Evolutionary conservation across 371 early-diverging fungal genomes (phyloP).

Genomic region (Syncephalastrum racemosum): DNA sequence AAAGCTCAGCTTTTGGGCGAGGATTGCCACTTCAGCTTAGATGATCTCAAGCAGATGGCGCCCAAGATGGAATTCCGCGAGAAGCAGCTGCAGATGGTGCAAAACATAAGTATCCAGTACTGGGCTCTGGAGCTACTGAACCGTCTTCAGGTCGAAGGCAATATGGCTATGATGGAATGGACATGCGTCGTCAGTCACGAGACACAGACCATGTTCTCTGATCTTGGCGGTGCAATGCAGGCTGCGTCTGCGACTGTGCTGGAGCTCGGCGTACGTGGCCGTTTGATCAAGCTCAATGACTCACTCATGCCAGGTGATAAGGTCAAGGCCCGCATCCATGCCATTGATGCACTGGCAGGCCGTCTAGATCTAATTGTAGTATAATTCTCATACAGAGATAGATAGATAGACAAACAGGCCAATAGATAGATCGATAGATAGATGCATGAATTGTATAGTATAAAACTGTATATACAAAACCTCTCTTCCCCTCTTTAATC

Average conservation of each 20-base stretch:
- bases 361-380: constrained; percentile 24
- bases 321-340: constrained; percentile 26
- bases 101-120: constrained; percentile 21
- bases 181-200: constrained; percentile 25
- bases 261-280: constrained; percentile 38
- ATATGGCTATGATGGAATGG: constrained; percentile 26
- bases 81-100: constrained; percentile 27
- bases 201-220: constrained; percentile 10
- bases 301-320: constrained; percentile 31
- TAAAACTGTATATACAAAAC: neutral
- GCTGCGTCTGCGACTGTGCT: constrained; percentile 31
- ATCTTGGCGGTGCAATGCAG: constrained; percentile 33
- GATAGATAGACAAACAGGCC: neutral
- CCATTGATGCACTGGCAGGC: constrained; percentile 20
- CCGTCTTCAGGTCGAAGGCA: constrained; percentile 25
- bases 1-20: constrained; percentile 60
- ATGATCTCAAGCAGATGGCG: constrained; percentile 13
- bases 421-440: no score
- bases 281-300: constrained; percentile 24
- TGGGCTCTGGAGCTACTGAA: constrained; percentile 38
- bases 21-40: constrained; percentile 14
- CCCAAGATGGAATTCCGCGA: constrained; percentile 25
- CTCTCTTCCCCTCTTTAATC: no score
- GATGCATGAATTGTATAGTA: no score
- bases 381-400: neutral